Evolutionary conservation across 2,329 filamentous ascomycete species (phyloP).

Genomic region (Drechmeria coniospora): DNA sequence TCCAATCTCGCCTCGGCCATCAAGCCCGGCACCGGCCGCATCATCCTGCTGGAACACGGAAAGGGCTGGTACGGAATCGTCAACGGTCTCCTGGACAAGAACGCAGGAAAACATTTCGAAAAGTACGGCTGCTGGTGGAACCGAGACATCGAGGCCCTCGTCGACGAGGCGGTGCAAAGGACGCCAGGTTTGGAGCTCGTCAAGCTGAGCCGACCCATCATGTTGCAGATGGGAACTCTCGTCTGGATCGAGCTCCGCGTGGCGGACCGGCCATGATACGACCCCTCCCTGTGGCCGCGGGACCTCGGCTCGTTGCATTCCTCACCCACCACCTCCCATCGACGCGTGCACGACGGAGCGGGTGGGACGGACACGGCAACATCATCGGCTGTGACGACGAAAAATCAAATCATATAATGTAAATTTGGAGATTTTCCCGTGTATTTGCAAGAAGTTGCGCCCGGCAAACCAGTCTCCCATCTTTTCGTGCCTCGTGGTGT

Average conservation of each 20-base stretch:
- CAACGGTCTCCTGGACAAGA: slow-evolving; percentile 39
- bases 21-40: slow-evolving; percentile 39
- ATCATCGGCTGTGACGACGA: too few relatives aligned
- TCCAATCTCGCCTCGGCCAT: slow-evolving; percentile 35
- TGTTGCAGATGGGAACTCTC: slow-evolving; percentile 40
- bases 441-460: slow-evolving; percentile 5
- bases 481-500: slow-evolving; percentile 8
- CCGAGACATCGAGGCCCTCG: slow-evolving; percentile 41
- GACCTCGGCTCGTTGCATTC: too few relatives aligned
- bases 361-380: too few relatives aligned
- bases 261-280: too few relatives aligned
- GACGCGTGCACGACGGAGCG: too few relatives aligned
- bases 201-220: slow-evolving; percentile 33
- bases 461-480: slow-evolving; percentile 1
- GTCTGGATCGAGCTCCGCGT: slow-evolving; percentile 42
- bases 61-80: slow-evolving; percentile 37
- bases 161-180: slow-evolving; percentile 29
- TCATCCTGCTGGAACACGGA: slow-evolving; percentile 48
- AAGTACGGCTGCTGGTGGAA: slow-evolving; percentile 57
- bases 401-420: too few relatives aligned
- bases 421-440: background rate
- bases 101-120: slow-evolving; percentile 38
- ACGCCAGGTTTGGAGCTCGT: slow-evolving; percentile 43
- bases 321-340: too few relatives aligned
- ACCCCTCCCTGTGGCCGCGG: too few relatives aligned